A percentile compares a stretch with the other conserved stretches of the same genome.
Evolutionary conservation across 2,329 filamentous ascomycete genomes (phyloP).

Genomic region (Fusarium palustre): DNA sequence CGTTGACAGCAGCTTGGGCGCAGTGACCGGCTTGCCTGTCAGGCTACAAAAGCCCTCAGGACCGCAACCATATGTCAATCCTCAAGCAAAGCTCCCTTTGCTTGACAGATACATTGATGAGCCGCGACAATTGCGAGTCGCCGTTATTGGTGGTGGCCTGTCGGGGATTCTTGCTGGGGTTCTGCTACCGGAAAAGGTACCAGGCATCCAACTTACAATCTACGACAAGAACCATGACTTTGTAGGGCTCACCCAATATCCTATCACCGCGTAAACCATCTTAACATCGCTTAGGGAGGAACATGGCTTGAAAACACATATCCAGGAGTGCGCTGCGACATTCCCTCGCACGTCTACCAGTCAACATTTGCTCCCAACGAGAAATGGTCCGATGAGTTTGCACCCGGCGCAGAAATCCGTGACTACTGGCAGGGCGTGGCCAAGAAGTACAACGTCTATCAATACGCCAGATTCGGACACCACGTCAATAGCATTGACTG

Average conservation of each 20-base stretch:
- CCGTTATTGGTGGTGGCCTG: neutral
- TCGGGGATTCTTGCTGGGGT: neutral
- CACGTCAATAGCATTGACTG: neutral
- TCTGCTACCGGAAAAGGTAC: neutral
- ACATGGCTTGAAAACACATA: conserved; percentile 67
- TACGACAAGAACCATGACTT: conserved; percentile 3
- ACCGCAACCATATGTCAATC: neutral
- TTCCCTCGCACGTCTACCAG: conserved; percentile 76
- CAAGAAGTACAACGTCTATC: conserved; percentile 71
- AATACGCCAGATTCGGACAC: conserved; percentile 49
- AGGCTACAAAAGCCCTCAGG: neutral
- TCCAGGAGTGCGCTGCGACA: conserved; percentile 72
- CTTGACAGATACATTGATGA: neutral
- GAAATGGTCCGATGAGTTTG: conserved; percentile 75
- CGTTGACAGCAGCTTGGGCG: neutral
- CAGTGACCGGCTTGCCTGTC: neutral
- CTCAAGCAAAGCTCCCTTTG: neutral
- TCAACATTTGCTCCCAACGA: conserved; percentile 73
- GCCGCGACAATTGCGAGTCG: neutral
- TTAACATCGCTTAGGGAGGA: conserved; percentile 2
- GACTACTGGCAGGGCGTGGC: conserved; percentile 73
- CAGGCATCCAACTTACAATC: neutral
- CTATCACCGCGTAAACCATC: rapidly evolving
- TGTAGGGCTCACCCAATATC: neutral
- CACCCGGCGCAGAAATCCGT: conserved; percentile 72